Evolutionary conservation across 305 asterid species (phyloP).

Genomic region (Fraxinus xanthoxyloides): DNA sequence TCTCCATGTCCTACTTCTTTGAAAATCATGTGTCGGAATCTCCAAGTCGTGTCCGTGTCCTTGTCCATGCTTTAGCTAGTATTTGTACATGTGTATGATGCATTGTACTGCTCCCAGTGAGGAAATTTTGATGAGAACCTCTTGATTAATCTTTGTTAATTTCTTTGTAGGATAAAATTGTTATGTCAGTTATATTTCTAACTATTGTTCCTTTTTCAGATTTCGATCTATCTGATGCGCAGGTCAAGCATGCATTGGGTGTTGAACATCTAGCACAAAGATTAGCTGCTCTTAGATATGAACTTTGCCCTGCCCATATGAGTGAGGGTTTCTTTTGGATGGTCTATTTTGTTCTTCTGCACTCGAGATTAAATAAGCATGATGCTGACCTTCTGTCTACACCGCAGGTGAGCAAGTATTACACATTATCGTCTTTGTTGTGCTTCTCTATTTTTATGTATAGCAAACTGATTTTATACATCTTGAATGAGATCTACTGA

Average conservation of each 20-base stretch:
- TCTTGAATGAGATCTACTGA: slow-evolving; percentile 7
- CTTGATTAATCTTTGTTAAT: not conserved
- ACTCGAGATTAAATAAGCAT: slow-evolving; percentile 73
- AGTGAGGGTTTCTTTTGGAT: slow-evolving; percentile 93
- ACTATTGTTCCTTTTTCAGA: slow-evolving; percentile 39
- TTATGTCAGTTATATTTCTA: not conserved
- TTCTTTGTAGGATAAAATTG: not conserved
- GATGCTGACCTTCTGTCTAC: slow-evolving; percentile 73
- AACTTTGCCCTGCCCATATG: slow-evolving; percentile 93
- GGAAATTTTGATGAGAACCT: not conserved
- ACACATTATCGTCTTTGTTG: not conserved
- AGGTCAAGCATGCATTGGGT: slow-evolving; percentile 69
- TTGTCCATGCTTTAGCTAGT: not conserved
- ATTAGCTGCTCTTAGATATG: slow-evolving; percentile 92
- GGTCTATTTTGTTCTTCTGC: slow-evolving; percentile 93
- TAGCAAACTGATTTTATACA: slow-evolving; percentile 6
- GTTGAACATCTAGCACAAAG: slow-evolving; percentile 76
- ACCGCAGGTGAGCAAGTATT: slow-evolving; percentile 60
- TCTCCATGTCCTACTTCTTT: not conserved
- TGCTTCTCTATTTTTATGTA: not conserved
- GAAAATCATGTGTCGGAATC: not conserved
- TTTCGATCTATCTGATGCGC: slow-evolving; percentile 76
- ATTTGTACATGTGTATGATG: not conserved
- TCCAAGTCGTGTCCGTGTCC: not conserved
- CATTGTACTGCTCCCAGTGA: not conserved